Evolutionary conservation across 441 rosid species (phyloP).

Genomic region (Gossypium davidsonii): DNA sequence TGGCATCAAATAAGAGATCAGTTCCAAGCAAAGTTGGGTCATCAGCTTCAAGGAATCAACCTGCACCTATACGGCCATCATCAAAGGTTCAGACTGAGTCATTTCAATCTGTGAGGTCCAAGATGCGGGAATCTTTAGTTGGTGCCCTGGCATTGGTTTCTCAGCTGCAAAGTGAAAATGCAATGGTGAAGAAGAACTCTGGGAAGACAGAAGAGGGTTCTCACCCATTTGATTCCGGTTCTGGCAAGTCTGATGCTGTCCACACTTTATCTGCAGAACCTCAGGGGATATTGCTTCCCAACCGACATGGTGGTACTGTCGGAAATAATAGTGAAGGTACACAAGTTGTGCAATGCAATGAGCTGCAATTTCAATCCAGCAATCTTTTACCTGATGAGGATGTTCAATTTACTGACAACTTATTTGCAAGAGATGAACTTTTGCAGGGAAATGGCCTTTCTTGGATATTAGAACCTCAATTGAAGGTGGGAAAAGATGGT

Average conservation of each 20-base stretch:
- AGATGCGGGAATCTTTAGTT: conserved; percentile 78
- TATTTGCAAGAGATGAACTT: conserved; percentile 82
- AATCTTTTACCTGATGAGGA: conserved; percentile 50
- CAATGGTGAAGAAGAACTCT: conserved; percentile 29
- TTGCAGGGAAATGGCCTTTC: conserved; percentile 92
- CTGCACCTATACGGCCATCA: conserved; percentile 32
- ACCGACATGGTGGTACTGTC: conserved; percentile 19
- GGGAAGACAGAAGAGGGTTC: conserved; percentile 22
- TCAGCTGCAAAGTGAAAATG: conserved; percentile 27
- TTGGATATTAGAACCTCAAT: conserved; percentile 69
- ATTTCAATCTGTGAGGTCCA: conserved; percentile 69
- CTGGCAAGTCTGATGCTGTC: conserved; percentile 19
- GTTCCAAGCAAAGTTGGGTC: conserved; percentile 32
- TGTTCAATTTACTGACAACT: conserved; percentile 54
- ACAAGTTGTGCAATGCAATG: conserved; percentile 23
- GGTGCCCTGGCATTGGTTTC: conserved; percentile 67
- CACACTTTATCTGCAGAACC: conserved; percentile 17
- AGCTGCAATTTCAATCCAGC: conserved; percentile 35
- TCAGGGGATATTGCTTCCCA: conserved; percentile 20
- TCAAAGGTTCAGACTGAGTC: conserved; percentile 42
- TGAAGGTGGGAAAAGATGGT: conserved; percentile 17
- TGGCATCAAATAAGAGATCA: conserved; percentile 38
- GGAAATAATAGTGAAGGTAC: conserved; percentile 19
- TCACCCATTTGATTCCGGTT: conserved; percentile 22
- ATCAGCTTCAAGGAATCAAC: conserved; percentile 31